Evolutionary conservation across 2,329 filamentous ascomycete genomes (phyloP).

Genomic region (Pseudopyrenochaeta lycopersici): DNA sequence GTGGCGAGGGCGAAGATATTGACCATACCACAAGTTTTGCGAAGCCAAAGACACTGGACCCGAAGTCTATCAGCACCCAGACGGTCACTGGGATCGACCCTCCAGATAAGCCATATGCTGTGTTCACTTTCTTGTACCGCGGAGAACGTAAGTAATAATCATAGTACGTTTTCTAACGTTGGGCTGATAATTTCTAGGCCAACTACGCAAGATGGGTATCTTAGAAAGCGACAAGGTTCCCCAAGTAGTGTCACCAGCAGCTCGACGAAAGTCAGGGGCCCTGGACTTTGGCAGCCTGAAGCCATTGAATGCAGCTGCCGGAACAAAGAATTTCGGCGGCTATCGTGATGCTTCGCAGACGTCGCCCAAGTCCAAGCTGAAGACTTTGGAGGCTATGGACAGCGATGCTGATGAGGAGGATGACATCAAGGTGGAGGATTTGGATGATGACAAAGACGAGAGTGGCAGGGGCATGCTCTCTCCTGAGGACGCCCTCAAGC

Average conservation of each 20-base stretch:
- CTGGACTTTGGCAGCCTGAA: constrained; percentile 86
- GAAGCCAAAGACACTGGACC: constrained; percentile 93
- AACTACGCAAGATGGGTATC: constrained; percentile 97
- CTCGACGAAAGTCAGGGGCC: constrained; percentile 82
- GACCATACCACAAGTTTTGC: constrained; percentile 98
- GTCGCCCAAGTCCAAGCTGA: constrained; percentile 60
- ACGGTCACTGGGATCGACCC: constrained; percentile 98
- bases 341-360: constrained; percentile 78
- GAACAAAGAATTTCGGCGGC: constrained; percentile 87
- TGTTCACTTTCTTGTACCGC: constrained; percentile 97
- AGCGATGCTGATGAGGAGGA: constrained; percentile 78
- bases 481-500: constrained; percentile 75
- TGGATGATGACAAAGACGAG: constrained; percentile 64
- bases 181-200: constrained; percentile 64
- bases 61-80: constrained; percentile 97
- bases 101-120: constrained; percentile 93
- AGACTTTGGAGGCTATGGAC: constrained; percentile 69
- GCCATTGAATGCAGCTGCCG: constrained; percentile 79
- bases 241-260: constrained; percentile 65
- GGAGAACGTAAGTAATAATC: constrained; percentile 79
- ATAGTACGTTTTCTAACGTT: not conserved
- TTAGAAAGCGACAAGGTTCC: constrained; percentile 72
- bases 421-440: constrained; percentile 71
- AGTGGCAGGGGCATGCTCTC: constrained; percentile 64
- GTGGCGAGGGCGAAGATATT: constrained; percentile 77